Conservation (phyloP, 2,329 filamentous ascomycete species). For the Diaporthe vexans region DNA sequence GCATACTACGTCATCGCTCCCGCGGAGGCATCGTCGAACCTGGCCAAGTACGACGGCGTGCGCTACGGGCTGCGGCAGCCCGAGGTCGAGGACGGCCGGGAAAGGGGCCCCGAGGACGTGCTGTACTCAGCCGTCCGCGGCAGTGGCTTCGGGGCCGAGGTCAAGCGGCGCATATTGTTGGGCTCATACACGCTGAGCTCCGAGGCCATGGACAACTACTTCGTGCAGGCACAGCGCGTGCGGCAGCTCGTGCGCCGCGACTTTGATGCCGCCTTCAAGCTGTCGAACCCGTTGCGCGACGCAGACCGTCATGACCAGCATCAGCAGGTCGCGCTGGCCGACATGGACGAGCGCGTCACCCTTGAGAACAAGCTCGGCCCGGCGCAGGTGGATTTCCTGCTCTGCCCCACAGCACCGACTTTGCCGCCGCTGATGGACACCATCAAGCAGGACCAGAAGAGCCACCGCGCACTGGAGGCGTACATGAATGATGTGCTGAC, state of each 20-base stretch:
- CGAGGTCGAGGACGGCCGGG: conserved; percentile 46
- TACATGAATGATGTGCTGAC: conserved; percentile 98
- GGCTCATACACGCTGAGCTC: conserved; percentile 93
- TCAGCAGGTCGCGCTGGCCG: conserved; percentile 69
- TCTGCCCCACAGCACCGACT: conserved; percentile 87
- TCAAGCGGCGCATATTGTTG: conserved; percentile 87
- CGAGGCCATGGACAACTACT: conserved; percentile 94
- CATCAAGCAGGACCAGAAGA: conserved; percentile 57
- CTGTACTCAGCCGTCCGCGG: conserved; percentile 84
- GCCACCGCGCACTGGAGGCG: conserved; percentile 70
- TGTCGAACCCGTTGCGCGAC: conserved; percentile 76
- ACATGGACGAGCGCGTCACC: conserved; percentile 67
- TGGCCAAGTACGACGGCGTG: conserved; percentile 97
- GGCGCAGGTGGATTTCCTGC: conserved; percentile 82
- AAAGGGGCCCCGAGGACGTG: conserved; percentile 70
- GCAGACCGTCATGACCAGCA: conserved; percentile 42
- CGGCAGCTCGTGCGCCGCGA: conserved; percentile 87
- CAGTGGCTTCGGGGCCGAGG: conserved; percentile 84
- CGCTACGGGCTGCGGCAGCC: conserved; percentile 68
- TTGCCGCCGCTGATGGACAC: conserved; percentile 63
- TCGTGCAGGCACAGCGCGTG: conserved; percentile 91
- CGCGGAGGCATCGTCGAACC: conserved; percentile 94
- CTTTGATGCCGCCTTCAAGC: conserved; percentile 83
- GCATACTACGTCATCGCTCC: conserved; percentile 97
- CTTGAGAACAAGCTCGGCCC: conserved; percentile 71